phyloP scores from a whole-genome alignment of 192 early-diverging fungal species.

The Gigaspora rosea region DNA sequence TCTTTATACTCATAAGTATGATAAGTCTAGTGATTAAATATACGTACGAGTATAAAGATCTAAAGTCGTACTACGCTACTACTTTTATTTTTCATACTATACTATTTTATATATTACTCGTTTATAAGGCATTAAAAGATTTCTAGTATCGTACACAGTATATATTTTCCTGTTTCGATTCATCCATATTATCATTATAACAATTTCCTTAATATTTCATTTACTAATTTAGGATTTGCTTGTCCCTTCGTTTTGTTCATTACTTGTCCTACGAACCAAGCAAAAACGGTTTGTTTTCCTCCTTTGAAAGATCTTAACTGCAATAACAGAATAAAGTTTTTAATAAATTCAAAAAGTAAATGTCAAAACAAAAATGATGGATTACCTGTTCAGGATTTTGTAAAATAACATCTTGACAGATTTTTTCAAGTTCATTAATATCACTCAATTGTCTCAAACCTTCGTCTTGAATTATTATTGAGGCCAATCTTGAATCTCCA shows the following conservation, averaged over 20 bases:
- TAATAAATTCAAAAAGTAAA: slow-evolving; percentile 1
- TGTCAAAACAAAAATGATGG: background rate
- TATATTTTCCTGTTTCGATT: too few species aligned
- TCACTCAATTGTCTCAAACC: slow-evolving; percentile 61
- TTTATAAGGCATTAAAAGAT: too few species aligned
- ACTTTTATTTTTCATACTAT: too few species aligned
- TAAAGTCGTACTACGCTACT: too few species aligned
- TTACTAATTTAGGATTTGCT: slow-evolving; percentile 73
- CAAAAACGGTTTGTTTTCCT: slow-evolving; percentile 68
- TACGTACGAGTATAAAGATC: too few species aligned
- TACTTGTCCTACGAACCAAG: slow-evolving; percentile 83
- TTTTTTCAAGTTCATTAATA: slow-evolving; percentile 39
- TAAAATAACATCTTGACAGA: slow-evolving; percentile 49
- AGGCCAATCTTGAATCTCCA: slow-evolving; percentile 52
- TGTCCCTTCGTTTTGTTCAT: slow-evolving; percentile 80
- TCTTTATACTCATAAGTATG: too few species aligned
- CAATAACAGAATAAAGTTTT: slow-evolving; percentile 1
- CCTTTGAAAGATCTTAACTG: slow-evolving; percentile 61
- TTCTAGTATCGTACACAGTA: too few species aligned
- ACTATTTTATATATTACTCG: too few species aligned
- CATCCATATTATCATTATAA: background rate
- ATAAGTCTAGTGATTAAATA: too few species aligned
- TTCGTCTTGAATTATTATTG: slow-evolving; percentile 61
- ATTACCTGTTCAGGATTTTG: slow-evolving; percentile 47
- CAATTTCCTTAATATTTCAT: slow-evolving; percentile 51